These are phyloP conservation scores for Beauveria caledonica DNA, from an alignment of 2,329 filamentous ascomycete genomes.

Conservation along the genomic window DNA sequence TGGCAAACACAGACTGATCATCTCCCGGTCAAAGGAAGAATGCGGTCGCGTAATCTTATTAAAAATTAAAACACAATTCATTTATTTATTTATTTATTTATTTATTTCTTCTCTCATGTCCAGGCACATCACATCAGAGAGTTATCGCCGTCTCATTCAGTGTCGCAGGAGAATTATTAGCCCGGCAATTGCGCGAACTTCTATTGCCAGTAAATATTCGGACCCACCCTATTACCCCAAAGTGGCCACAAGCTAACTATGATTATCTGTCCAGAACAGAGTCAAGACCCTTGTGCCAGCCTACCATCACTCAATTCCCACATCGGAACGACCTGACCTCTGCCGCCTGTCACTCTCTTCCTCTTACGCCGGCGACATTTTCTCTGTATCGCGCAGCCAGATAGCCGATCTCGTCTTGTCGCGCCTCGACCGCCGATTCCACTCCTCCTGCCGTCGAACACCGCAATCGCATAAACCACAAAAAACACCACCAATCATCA, in stretches of 20 bases:
- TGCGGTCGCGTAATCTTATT: no score
- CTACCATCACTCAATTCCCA: background rate
- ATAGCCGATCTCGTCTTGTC: background rate
- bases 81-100: no score
- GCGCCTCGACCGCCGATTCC: background rate
- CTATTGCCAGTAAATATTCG: background rate
- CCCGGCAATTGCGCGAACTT: background rate
- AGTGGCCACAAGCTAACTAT: constrained; percentile 6
- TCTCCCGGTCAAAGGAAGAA: no score
- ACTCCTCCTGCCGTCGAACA: background rate
- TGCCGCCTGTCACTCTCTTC: background rate
- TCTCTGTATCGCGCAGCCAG: background rate
- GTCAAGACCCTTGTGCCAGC: background rate
- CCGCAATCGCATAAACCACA: background rate
- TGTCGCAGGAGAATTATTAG: constrained; percentile 1
- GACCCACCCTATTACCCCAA: background rate
- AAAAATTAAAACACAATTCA: no score
- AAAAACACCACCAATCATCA: background rate
- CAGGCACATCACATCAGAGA: no score
- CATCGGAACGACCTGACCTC: background rate
- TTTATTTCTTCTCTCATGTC: no score
- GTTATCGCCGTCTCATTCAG: background rate
- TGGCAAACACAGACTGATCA: no score
- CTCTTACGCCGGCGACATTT: background rate
- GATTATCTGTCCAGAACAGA: constrained; percentile 11